phyloP scores from a whole-genome alignment of 2,329 filamentous ascomycete species.

The Aspergillus caelatus region DNA sequence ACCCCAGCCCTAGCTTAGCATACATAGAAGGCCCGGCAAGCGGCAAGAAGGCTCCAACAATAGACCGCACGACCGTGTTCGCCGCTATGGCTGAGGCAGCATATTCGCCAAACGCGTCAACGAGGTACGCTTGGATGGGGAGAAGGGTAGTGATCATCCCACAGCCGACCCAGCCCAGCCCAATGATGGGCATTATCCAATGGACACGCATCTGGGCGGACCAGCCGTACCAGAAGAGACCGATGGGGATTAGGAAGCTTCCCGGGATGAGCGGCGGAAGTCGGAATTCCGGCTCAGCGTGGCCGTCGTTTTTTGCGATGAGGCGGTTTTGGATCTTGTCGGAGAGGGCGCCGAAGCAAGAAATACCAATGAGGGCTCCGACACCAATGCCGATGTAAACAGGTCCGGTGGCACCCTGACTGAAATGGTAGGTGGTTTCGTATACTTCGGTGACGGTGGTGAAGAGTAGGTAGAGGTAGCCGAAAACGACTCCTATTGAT shows the following conservation, averaged over 20 bases:
- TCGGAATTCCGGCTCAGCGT: slow-evolving; percentile 48
- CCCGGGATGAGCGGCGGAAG: slow-evolving; percentile 57
- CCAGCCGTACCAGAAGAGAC: slow-evolving; percentile 61
- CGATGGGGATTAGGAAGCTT: slow-evolving; percentile 54
- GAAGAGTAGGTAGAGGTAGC: slow-evolving; percentile 54
- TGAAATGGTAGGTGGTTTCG: slow-evolving; percentile 48
- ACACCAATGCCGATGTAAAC: slow-evolving; percentile 36
- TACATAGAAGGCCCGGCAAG: slow-evolving; percentile 61
- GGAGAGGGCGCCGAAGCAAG: slow-evolving; percentile 16
- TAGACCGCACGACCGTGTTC: slow-evolving; percentile 57
- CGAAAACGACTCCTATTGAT: slow-evolving; percentile 50
- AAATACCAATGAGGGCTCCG: neutral
- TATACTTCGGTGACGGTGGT: slow-evolving; percentile 54
- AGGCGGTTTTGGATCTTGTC: slow-evolving; percentile 30
- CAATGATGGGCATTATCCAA: slow-evolving; percentile 56
- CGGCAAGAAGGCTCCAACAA: slow-evolving; percentile 62
- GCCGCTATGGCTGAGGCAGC: slow-evolving; percentile 57
- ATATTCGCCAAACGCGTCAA: slow-evolving; percentile 56
- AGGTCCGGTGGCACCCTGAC: slow-evolving; percentile 45
- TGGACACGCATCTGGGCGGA: slow-evolving; percentile 52
- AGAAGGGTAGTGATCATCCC: neutral
- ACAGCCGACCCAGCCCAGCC: neutral
- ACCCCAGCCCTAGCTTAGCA: slow-evolving; percentile 48
- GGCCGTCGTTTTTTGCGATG: slow-evolving; percentile 36
- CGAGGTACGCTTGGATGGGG: slow-evolving; percentile 55